Conservation (phyloP, 768 basidiomycete species). For the Mycena olivaceomarginata region DNA sequence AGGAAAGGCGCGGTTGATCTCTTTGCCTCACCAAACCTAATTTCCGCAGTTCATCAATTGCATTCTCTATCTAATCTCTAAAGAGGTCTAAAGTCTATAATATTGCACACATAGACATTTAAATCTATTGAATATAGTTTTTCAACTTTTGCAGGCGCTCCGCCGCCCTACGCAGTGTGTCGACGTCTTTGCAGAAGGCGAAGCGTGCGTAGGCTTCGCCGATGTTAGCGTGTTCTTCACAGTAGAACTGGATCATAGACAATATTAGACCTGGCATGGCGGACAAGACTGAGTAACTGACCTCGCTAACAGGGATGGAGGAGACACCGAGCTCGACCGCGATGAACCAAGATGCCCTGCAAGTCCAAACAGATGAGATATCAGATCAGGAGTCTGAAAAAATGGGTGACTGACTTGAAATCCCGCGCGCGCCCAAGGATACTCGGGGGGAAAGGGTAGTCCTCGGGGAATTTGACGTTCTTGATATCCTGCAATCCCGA, state of each 20-base stretch:
- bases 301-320: slow-evolving; percentile 96
- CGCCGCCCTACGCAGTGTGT: slow-evolving; percentile 88
- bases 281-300: slow-evolving; percentile 57
- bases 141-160: slow-evolving; percentile 86
- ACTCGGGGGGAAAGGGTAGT: slow-evolving; percentile 87
- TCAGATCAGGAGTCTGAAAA: neutral
- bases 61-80: neutral
- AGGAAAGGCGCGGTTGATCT: too few species aligned
- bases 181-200: slow-evolving; percentile 96
- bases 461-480: slow-evolving; percentile 84
- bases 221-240: slow-evolving; percentile 88
- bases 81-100: slow-evolving; percentile 1
- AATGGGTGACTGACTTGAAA: slow-evolving; percentile 76
- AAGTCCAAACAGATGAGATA: slow-evolving; percentile 6
- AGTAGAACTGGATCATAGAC: slow-evolving; percentile 84
- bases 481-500: slow-evolving; percentile 78
- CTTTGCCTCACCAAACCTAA: too few species aligned
- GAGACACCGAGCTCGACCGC: slow-evolving; percentile 94
- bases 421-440: slow-evolving; percentile 89
- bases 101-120: slow-evolving; percentile 22
- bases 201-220: slow-evolving; percentile 94
- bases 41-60: too few species aligned
- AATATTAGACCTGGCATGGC: slow-evolving; percentile 30
- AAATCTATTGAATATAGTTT: slow-evolving; percentile 69
- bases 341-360: slow-evolving; percentile 96